Evolutionary conservation across 1,284 basidiomycete genomes (phyloP), one percentile per base, ranked within the genome.

Genomic region (Ceratobasidium sp.): DNA sequence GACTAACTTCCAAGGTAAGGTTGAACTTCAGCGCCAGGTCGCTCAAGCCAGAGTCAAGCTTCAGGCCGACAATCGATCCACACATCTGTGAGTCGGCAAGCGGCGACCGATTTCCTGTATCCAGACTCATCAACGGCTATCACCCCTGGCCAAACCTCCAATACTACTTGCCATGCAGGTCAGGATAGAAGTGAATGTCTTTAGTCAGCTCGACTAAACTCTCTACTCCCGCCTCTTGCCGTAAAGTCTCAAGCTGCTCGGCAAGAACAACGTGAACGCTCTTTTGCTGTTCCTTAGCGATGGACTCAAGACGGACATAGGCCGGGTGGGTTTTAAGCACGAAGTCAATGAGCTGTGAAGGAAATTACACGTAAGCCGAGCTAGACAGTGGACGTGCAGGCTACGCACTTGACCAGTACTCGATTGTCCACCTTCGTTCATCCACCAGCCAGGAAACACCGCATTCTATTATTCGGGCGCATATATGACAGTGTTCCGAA

Each of bases 371-470:
- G 23, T 44, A 28, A 49, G 49, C 55, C 28, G 28, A 23, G 71
- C 51, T 44, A 42, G 13, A 44, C 55, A 18, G 5, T 55, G 79
- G 67, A 53, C 10, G 15, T 39, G 79, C 60, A 71, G 15, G 26
- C 15, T 23, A 78, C 84, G 73, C 78, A 92, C 92, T 87, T 98
- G 97, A n/a, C 97, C 98, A 0, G 97, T 99, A 0, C 97, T 97
- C 23, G 96, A 98, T 86, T 99, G 97, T 0, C 97, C 97, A 56
- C 97, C 97, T 86, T 99, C 97, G 83, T 98, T 99, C 96, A 99
- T 98, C 98, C 97, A 97, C 92, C 94, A 96, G 15, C 92, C 96
- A 40, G 93, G 93, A 87, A 99, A 98, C 39, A 97, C 90, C 20
- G 94, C 91, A 83, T 96, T 91, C 91, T 93, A 81, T 5, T 42